Conservation (phyloP, 441 rosid genomes). For the Arabidopsis lyrata region DNA sequence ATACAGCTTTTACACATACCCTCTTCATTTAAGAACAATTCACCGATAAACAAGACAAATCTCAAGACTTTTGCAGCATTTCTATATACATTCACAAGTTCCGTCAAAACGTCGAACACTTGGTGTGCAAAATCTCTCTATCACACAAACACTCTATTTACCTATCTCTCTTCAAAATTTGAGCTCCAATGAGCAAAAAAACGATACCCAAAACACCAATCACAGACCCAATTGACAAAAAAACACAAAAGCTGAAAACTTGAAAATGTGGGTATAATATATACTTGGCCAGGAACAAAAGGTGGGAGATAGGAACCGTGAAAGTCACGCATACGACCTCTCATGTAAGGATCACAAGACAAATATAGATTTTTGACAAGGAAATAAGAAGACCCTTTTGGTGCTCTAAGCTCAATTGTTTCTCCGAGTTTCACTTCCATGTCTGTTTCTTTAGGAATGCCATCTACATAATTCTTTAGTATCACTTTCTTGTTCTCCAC, state of each 20-base stretch:
- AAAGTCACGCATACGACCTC: constrained; percentile 49
- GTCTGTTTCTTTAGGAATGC: constrained; percentile 46
- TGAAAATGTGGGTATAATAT: neutral
- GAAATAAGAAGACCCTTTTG: constrained; percentile 44
- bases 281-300: constrained; percentile 72
- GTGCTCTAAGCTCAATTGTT: constrained; percentile 45
- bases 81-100: neutral
- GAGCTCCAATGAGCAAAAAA: neutral
- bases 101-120: constrained; percentile 20
- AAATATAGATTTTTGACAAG: constrained; percentile 60
- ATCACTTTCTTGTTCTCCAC: constrained; percentile 52
- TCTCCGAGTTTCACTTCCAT: constrained; percentile 42
- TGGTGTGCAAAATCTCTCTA: constrained; percentile 15
- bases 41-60: neutral
- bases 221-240: neutral
- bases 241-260: neutral
- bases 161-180: neutral
- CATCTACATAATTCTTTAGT: constrained; percentile 42
- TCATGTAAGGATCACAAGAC: constrained; percentile 64
- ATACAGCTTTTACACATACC: neutral
- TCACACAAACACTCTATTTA: neutral
- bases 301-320: constrained; percentile 56
- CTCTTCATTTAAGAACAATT: neutral
- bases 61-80: neutral
- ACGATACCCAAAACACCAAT: neutral